Percentiles rank a stretch among this genome's conserved stretches.
phyloP scores from a whole-genome alignment of 768 basidiomycete species.

The Naematelia aurantialba region DNA sequence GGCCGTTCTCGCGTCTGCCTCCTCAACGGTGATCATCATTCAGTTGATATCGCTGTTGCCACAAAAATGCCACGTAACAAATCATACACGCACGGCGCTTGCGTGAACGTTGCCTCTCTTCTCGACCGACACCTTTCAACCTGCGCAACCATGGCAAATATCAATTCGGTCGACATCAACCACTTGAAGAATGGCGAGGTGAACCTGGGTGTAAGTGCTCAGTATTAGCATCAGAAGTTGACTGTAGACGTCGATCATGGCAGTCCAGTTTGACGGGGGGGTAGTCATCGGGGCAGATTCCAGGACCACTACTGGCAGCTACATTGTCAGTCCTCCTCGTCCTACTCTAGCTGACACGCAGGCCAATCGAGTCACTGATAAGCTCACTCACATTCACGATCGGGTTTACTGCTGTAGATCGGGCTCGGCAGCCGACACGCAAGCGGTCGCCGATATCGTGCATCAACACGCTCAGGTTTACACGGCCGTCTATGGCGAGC shows the following conservation, averaged over 20 bases:
- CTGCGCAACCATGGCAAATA: conserved; percentile 54
- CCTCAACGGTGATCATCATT: too few relatives aligned
- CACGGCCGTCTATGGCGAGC: conserved; percentile 61
- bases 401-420: conserved; percentile 99
- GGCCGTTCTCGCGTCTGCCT: too few relatives aligned
- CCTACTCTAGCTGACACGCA: conserved; percentile 45
- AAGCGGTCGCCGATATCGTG: conserved; percentile 84
- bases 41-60: too few relatives aligned
- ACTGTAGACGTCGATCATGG: conserved; percentile 94
- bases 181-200: conserved; percentile 91
- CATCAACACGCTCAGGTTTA: conserved; percentile 76
- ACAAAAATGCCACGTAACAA: background rate
- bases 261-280: conserved; percentile 90
- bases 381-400: conserved; percentile 92
- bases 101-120: background rate
- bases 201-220: conserved; percentile 78
- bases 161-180: conserved; percentile 68
- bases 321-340: conserved; percentile 65
- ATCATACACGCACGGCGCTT: background rate
- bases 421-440: conserved; percentile 96
- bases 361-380: conserved; percentile 99
- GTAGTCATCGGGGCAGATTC: conserved; percentile 97
- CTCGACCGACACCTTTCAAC: background rate
- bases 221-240: conserved; percentile 6
- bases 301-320: conserved; percentile 93